A percentile compares a stretch with the other conserved stretches of the same genome.
Evolutionary conservation across 75 land plant species (phyloP).

Genomic region (Cryptomeria japonica): DNA sequence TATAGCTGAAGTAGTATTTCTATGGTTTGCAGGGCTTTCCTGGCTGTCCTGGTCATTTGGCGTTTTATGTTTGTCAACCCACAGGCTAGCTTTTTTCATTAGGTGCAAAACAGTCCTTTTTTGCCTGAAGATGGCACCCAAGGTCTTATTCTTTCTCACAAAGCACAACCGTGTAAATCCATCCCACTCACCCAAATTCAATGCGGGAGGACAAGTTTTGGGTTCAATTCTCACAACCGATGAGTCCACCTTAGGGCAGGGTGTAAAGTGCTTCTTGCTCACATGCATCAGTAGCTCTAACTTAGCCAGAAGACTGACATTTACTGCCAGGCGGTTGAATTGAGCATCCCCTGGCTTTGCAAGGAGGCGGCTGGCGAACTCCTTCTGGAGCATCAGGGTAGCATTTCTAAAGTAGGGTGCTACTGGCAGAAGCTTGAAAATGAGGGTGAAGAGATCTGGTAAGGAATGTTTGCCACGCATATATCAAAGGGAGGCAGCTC

Average conservation of each 20-base stretch:
- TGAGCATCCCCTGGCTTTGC: constrained; percentile 78
- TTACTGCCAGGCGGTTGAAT: constrained; percentile 73
- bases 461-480: constrained; percentile 84
- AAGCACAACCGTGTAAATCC: constrained; percentile 70
- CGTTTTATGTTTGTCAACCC: neutral
- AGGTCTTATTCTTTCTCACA: constrained; percentile 72
- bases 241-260: constrained; percentile 80
- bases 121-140: constrained; percentile 80
- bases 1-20: neutral
- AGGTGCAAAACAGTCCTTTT: constrained; percentile 54
- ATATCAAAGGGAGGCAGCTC: constrained; percentile 65
- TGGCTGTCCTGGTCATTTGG: neutral
- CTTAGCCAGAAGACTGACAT: constrained; percentile 61
- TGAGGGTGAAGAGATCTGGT: constrained; percentile 74
- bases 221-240: constrained; percentile 63
- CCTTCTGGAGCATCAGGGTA: constrained; percentile 74
- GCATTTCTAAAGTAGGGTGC: constrained; percentile 46
- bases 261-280: constrained; percentile 71
- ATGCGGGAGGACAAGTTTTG: constrained; percentile 33
- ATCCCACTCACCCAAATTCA: constrained; percentile 69
- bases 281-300: constrained; percentile 66
- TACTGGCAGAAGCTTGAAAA: constrained; percentile 55
- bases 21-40: neutral
- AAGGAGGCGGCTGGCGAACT: constrained; percentile 69
- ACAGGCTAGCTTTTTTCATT: constrained; percentile 11